These are phyloP conservation scores for Fusarium illudens DNA, from an alignment of 2,329 filamentous ascomycete genomes.

Conservation along the genomic window DNA sequence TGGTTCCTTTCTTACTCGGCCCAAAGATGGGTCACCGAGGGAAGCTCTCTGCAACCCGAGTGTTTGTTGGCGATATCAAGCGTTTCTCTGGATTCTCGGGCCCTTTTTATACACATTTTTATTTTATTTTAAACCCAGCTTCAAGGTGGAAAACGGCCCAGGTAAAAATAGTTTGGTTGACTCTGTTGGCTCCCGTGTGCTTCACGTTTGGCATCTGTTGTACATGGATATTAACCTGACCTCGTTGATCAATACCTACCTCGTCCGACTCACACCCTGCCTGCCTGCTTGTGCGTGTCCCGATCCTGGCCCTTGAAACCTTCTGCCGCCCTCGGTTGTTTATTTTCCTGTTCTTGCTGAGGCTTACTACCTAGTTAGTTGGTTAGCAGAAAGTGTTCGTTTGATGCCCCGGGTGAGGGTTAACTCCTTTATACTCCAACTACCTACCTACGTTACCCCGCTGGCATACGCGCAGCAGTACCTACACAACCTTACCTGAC, in stretches of 20 bases:
- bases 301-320: slow-evolving; percentile 11
- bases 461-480: slow-evolving; percentile 4
- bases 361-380: background rate
- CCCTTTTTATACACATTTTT: background rate
- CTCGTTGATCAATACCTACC: slow-evolving; percentile 26
- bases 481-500: background rate
- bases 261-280: slow-evolving; percentile 2
- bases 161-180: background rate
- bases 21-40: background rate
- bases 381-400: background rate
- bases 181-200: background rate
- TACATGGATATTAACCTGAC: background rate
- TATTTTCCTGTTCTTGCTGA: slow-evolving; percentile 18
- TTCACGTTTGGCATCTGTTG: background rate
- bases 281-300: slow-evolving; percentile 2
- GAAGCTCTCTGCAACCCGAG: too few relatives aligned
- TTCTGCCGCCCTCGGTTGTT: background rate
- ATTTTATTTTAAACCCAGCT: background rate
- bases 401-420: background rate
- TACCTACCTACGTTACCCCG: too few relatives aligned
- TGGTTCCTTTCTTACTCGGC: background rate
- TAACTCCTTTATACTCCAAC: background rate
- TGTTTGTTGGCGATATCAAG: background rate
- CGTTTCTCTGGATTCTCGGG: background rate
- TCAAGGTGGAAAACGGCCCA: background rate